A percentile compares a stretch with the other conserved stretches of the same genome.
Evolutionary conservation across 306 rosid genomes (phyloP).

Genomic region (Parietaria judaica): DNA sequence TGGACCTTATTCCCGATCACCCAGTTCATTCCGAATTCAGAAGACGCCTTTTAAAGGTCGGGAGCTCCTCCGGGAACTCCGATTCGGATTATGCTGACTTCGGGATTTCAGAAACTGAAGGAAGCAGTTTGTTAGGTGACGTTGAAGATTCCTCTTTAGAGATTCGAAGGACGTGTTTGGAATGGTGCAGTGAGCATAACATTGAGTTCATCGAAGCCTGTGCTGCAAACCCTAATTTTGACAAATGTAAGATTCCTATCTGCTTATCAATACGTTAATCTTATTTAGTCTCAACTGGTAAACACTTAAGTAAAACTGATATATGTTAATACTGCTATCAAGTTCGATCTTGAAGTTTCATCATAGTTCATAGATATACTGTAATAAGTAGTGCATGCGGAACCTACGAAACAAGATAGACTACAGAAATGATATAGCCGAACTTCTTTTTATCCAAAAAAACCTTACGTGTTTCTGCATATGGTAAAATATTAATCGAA

Average conservation of each 20-base stretch:
- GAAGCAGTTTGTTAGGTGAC: conserved; percentile 67
- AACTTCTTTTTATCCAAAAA: too few species aligned
- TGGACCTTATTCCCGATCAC: conserved; percentile 67
- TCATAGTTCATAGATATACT: too few species aligned
- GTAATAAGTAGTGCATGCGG: too few species aligned
- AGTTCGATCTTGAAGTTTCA: too few species aligned
- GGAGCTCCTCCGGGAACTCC: conserved; percentile 34
- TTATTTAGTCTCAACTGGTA: too few species aligned
- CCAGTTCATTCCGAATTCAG: conserved; percentile 73
- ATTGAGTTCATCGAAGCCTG: conserved; percentile 84
- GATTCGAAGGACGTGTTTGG: conserved; percentile 51
- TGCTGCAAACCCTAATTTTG: conserved; percentile 71
- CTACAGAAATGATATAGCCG: too few species aligned
- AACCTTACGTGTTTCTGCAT: too few species aligned
- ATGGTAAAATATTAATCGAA: too few species aligned
- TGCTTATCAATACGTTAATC: too few species aligned
- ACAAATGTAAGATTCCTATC: conserved; percentile 44
- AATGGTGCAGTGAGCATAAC: conserved; percentile 69
- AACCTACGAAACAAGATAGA: too few species aligned
- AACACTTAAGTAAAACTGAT: too few species aligned
- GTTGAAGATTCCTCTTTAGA: conserved; percentile 43
- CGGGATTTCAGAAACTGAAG: conserved; percentile 79
- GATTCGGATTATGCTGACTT: conserved; percentile 35
- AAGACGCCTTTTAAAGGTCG: conserved; percentile 45
- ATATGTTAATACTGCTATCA: too few species aligned